Evolutionary conservation across 1,139 yeast genomes (phyloP).

Genomic region (Geotrichum citri-aurantii): DNA sequence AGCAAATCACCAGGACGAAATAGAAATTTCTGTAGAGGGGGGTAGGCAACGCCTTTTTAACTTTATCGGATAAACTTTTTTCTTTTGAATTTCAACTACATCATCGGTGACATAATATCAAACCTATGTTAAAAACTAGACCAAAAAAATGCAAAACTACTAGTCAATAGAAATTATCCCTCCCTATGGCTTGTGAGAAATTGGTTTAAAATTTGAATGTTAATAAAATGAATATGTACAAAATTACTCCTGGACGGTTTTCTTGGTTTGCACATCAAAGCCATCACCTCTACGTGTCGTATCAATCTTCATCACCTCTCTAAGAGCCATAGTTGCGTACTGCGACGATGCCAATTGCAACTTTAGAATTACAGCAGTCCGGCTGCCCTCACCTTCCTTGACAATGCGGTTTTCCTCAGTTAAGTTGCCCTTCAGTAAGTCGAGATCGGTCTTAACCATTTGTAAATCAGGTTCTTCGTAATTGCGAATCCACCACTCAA

Average conservation of each 20-base stretch:
- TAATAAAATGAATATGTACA: not conserved
- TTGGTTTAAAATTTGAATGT: too few relatives aligned
- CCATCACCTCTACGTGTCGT: constrained; percentile 61
- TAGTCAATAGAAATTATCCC: not conserved
- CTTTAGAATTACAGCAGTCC: constrained; percentile 65
- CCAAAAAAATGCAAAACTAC: not conserved
- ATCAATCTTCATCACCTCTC: constrained; percentile 84
- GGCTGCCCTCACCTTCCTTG: constrained; percentile 40
- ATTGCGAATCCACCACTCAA: constrained; percentile 59
- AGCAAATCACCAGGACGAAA: not conserved
- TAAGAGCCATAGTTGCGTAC: constrained; percentile 95
- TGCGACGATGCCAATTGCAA: constrained; percentile 81
- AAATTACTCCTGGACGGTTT: not conserved
- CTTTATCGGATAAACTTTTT: not conserved
- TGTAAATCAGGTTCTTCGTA: constrained; percentile 63
- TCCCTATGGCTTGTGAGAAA: too few relatives aligned
- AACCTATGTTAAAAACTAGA: too few relatives aligned
- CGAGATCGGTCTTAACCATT: constrained; percentile 76
- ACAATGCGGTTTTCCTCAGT: constrained; percentile 22
- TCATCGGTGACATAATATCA: too few relatives aligned
- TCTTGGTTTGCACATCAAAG: constrained; percentile 19
- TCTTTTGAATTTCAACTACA: not conserved
- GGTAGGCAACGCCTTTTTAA: not conserved
- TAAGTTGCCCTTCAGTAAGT: constrained; percentile 45
- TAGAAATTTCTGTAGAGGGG: not conserved